phyloP scores from a whole-genome alignment of 2,329 filamentous ascomycete genomes.

The Colletotrichum echinochloae region DNA sequence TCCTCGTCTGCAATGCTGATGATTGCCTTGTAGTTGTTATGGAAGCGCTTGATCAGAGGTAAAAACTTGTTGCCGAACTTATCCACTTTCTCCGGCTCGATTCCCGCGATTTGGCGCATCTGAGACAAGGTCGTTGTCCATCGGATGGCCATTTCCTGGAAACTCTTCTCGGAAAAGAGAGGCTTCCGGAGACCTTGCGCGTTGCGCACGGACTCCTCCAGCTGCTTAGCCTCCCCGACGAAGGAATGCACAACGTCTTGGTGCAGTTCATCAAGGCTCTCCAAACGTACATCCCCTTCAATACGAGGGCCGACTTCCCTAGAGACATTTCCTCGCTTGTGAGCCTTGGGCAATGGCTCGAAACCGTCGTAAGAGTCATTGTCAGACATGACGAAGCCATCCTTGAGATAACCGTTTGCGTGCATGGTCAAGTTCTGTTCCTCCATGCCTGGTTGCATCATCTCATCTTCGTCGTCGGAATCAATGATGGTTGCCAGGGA shows the following conservation, averaged over 20 bases:
- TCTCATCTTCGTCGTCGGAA: constrained; percentile 38
- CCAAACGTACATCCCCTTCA: constrained; percentile 65
- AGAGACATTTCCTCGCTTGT: constrained; percentile 35
- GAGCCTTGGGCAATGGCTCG: constrained; percentile 54
- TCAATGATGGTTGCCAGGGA: constrained; percentile 42
- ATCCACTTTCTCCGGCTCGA: constrained; percentile 72
- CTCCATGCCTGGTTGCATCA: constrained; percentile 47
- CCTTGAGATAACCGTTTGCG: constrained; percentile 59
- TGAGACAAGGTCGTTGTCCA: constrained; percentile 72
- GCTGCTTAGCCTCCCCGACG: constrained; percentile 68
- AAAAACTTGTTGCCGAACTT: constrained; percentile 72
- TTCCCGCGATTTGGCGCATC: constrained; percentile 73
- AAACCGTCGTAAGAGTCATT: constrained; percentile 60
- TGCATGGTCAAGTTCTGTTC: constrained; percentile 55
- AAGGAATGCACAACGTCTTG: constrained; percentile 74
- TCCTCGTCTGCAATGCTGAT: constrained; percentile 51
- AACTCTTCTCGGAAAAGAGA: constrained; percentile 76
- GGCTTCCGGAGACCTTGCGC: constrained; percentile 66
- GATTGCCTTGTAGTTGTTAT: constrained; percentile 62
- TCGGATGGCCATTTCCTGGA: constrained; percentile 78
- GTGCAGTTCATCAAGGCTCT: constrained; percentile 69
- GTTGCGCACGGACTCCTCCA: constrained; percentile 73
- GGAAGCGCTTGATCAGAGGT: constrained; percentile 64
- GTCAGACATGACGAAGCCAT: constrained; percentile 62
- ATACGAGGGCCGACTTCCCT: constrained; percentile 68